Evolutionary conservation across 768 basidiomycete genomes (phyloP), one percentile per base, ranked within the genome.

Genomic region (Suillus discolor): DNA sequence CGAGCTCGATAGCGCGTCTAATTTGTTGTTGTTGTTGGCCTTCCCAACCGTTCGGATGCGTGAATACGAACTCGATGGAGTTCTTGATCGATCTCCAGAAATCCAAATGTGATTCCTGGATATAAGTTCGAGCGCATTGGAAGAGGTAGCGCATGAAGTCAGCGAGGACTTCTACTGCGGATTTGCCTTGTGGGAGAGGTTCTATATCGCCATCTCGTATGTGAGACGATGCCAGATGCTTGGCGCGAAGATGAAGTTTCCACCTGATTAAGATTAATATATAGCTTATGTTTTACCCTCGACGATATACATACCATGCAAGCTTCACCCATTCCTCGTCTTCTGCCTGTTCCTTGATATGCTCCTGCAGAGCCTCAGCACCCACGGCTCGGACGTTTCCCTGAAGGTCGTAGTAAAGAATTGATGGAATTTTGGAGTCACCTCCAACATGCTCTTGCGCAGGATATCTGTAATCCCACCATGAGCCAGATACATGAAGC

Each of bases 371-470:
- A 0, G 83, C 78, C 64, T 84, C 83, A 1, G 82, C 83, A 0
- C 85, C 85, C 6, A 79, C 72, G 0, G 84, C 85, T 44, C 70
- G 76, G 4, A 80, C 73, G 0, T 45, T 42, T 2, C 82, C 84
- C n/a, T 74, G 65, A 11, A 67, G 62, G 64, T 84, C 83, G 65
- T 86, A 86, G 65, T 81, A 82, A 16, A 86, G 64, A 39, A 84
- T 73, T 0, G 83, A 82, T 0, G 83, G 84, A 49, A 86, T 82
- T 65, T 84, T 86, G 28, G 77, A 80, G 62, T 84, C 80, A 6
- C 82, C 80, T 4, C 80, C 80, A n/a, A 79, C 73, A 5, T 78
- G 73, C n/a, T 82, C 80, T 65, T 83, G 83, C 1, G 78, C 80
- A 6, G 83, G 85, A 64, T 79, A 84, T 64, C 84, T 85, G 42